Percentiles rank a stretch among this genome's conserved stretches.
Conservation (phyloP, 169 alveolate species). For the Theileria parva region DNA sequence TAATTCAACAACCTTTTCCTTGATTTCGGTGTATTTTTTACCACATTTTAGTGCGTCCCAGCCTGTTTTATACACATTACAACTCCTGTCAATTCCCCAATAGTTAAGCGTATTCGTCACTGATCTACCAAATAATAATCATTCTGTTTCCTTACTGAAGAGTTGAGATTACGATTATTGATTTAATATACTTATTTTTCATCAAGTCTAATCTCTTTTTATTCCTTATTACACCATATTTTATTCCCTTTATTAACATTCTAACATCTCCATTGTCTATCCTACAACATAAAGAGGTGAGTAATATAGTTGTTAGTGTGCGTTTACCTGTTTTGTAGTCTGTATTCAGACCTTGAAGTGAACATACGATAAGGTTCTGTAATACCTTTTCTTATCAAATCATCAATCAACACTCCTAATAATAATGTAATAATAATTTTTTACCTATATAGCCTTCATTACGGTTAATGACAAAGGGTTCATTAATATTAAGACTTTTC, state of each 20-base stretch:
- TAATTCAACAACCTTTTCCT: neutral
- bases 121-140: conserved; percentile 12
- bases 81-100: conserved; percentile 20
- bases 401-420: conserved; percentile 82
- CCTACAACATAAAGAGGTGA: neutral
- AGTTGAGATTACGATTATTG: conserved; percentile 33
- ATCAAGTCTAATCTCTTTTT: conserved; percentile 54
- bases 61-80: conserved; percentile 26
- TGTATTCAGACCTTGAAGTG: conserved; percentile 86
- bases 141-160: conserved; percentile 19
- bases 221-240: conserved; percentile 75
- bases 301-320: conserved; percentile 1
- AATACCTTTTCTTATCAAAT: conserved; percentile 83
- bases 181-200: conserved; percentile 52
- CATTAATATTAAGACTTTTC: conserved; percentile 38
- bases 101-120: conserved; percentile 18
- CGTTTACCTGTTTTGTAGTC: conserved; percentile 74
- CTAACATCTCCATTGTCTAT: conserved; percentile 86
- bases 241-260: conserved; percentile 75
- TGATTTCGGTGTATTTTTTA: neutral
- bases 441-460: conserved; percentile 84
- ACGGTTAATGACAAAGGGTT: conserved; percentile 70
- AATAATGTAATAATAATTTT: neutral
- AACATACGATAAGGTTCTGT: conserved; percentile 90
- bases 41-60: conserved; percentile 40